phyloP scores from a whole-genome alignment of 176 grass and related monocot genomes.

The Oryza longistaminata region DNA sequence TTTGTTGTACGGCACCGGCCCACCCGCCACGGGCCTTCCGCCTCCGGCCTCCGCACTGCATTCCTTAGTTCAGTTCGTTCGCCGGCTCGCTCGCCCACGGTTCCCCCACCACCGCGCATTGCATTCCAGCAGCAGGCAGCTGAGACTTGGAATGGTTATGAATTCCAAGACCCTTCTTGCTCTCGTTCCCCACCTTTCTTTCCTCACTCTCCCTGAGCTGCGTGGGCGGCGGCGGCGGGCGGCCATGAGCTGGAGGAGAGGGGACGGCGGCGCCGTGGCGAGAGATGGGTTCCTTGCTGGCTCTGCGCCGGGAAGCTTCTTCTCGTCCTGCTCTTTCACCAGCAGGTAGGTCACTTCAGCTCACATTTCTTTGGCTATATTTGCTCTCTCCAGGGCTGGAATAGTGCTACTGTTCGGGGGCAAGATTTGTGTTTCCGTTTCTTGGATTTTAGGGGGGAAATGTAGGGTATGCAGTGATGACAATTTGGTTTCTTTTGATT shows the following conservation, averaged over 20 bases:
- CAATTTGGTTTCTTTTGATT: too few species aligned
- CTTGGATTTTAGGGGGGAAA: too few species aligned
- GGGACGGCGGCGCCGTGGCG: slow-evolving; percentile 44
- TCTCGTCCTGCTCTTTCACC: slow-evolving; percentile 85
- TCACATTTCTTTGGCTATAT: too few species aligned
- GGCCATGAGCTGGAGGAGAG: slow-evolving; percentile 42
- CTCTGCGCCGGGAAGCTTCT: slow-evolving; percentile 92
- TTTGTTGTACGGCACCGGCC: not conserved
- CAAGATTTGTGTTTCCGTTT: too few species aligned
- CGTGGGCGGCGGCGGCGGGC: not conserved
- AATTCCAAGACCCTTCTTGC: not conserved
- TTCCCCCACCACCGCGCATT: not conserved
- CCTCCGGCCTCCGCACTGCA: too few species aligned
- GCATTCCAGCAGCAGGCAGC: not conserved
- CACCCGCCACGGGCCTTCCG: not conserved
- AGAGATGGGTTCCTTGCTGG: slow-evolving; percentile 68
- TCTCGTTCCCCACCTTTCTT: too few species aligned
- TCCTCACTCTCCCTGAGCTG: not conserved
- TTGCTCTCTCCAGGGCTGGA: too few species aligned
- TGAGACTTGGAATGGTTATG: not conserved
- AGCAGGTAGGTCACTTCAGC: too few species aligned
- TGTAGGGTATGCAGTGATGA: too few species aligned
- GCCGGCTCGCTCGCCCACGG: too few species aligned
- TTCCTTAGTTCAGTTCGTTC: too few species aligned
- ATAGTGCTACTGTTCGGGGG: too few species aligned